These are phyloP conservation scores for Omphalotus guepiniiformis DNA, from an alignment of 768 basidiomycete genomes.

Conservation along the genomic window DNA sequence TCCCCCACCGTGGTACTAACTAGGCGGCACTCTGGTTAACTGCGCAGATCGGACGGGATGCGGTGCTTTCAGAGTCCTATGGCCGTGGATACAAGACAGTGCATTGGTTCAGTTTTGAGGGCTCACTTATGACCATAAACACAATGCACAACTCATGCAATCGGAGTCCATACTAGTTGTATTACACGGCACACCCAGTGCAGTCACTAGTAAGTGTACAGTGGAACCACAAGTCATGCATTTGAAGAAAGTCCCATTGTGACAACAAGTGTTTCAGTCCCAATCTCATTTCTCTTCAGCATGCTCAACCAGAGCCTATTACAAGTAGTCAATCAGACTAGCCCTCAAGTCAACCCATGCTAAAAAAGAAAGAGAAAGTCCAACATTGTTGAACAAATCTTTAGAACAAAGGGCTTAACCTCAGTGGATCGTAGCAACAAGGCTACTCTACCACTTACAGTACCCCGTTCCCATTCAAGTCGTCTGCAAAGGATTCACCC, in stretches of 20 bases:
- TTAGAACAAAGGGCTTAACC: constrained; percentile 70
- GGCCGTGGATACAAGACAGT: constrained; percentile 32
- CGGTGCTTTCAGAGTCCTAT: constrained; percentile 51
- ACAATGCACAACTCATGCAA: no score
- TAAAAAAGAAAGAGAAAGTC: constrained; percentile 35
- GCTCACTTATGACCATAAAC: no score
- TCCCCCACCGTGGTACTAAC: constrained; percentile 66
- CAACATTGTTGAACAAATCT: constrained; percentile 59
- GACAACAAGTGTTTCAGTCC: constrained; percentile 14
- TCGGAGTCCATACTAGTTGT: no score
- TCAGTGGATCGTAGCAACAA: constrained; percentile 77
- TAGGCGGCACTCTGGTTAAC: constrained; percentile 59
- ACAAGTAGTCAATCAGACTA: no score
- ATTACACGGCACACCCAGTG: no score
- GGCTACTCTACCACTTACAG: constrained; percentile 77
- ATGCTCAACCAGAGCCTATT: background rate
- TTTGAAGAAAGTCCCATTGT: no score
- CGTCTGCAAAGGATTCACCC: constrained; percentile 77
- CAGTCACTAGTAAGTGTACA: no score
- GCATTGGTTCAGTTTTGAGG: background rate
- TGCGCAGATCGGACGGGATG: constrained; percentile 62
- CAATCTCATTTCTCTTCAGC: background rate
- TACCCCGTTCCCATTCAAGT: constrained; percentile 73
- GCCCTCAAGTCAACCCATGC: constrained; percentile 35
- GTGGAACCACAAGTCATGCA: no score